These are phyloP conservation scores for cucumber (Cucumis sativus) DNA, from an alignment of 306 rosid species.

Conservation along the genomic window Cucumber_9930_V3 NC_026657.2:17081001-17081500, in stretches of 20 bases:
- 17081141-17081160: background rate
- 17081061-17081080: background rate
- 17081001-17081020: conserved; percentile 99
- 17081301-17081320: too few species aligned
- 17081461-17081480: too few species aligned
- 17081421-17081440: too few species aligned
- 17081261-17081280: too few species aligned
- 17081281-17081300: too few species aligned
- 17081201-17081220: background rate
- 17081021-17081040: conserved; percentile 65
- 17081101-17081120: background rate
- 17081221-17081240: background rate
- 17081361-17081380: too few species aligned
- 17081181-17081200: background rate
- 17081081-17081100: background rate
- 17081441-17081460: too few species aligned
- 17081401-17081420: too few species aligned
- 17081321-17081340: too few species aligned
- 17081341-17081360: too few species aligned
- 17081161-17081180: background rate
- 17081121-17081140: background rate
- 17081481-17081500: too few species aligned
- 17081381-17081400: too few species aligned
- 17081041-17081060: background rate
- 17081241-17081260: background rate